Percentiles rank a stretch among this genome's conserved stretches.
These are phyloP conservation scores for Apophysomyces ossiformis DNA, from an alignment of 371 early-diverging fungal species.

Conservation along the genomic window DNA sequence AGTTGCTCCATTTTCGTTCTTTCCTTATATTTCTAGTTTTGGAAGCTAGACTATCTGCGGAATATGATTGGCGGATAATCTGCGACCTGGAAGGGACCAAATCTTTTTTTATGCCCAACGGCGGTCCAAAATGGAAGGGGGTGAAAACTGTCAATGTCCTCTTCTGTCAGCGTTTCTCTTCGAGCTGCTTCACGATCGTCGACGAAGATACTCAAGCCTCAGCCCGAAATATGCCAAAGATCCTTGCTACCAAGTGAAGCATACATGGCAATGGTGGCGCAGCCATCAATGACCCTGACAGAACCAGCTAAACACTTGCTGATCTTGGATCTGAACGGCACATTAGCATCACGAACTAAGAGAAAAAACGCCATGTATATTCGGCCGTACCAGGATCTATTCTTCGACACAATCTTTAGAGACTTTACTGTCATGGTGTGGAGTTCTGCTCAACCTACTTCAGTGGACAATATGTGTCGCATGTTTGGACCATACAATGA, in stretches of 20 bases:
- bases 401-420: conserved; percentile 63
- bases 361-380: conserved; percentile 35
- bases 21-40: no score
- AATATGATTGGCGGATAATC: no score
- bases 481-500: conserved; percentile 47
- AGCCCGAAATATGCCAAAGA: no score
- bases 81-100: no score
- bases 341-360: conserved; percentile 56
- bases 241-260: neutral
- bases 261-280: neutral
- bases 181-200: no score
- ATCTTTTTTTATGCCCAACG: no score
- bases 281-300: neutral
- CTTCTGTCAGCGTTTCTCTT: no score
- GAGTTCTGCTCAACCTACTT: conserved; percentile 73
- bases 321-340: conserved; percentile 79
- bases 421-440: conserved; percentile 79
- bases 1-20: no score
- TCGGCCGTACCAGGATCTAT: conserved; percentile 61
- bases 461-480: conserved; percentile 63
- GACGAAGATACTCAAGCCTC: no score
- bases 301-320: conserved; percentile 41
- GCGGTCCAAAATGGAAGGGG: no score
- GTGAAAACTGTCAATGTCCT: no score
- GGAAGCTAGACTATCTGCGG: no score